Base-by-base conservation (phyloP, 306 rosid species). In the Vigna radiata region DNA sequence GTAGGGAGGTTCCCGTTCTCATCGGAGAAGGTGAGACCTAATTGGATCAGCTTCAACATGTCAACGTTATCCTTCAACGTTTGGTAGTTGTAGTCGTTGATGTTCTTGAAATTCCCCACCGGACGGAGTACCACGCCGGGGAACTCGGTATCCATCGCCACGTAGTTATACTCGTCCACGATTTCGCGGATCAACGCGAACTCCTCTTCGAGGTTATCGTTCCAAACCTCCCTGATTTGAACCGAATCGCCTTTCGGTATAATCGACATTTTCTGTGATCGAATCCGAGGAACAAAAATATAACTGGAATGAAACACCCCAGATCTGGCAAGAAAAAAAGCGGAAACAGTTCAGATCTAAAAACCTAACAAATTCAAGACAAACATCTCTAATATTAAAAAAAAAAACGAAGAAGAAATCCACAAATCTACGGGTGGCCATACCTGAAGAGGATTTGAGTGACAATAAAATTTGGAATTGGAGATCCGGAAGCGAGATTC, bases 41-140 rank as follows among this genome's bases (percentile, higher is more conserved):
- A 58, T 15, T 94, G 98, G 86, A 94, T 94, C 92, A 91, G 87
- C 79, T 91, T 91, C 98, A 94, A 68, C 92, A 87, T 91, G 46
- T 91, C 96, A 18, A 94, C 97, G 81, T 94, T 94, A 61, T 88
- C 92, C 73, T 89, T 94, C 86, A 94, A 73, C 2, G 98, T 91
- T 58, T 85, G 93, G 25, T 94, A 94, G 86, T 94, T 91, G 48
- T 62, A 94, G 55, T 94, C 97, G 25, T 85, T 94, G 43, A 90
- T 90, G 72, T 88, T 79, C 84, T 91, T 90, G 64, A 94, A 94
- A n/a, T 80, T 82, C 8, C 92, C 96, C 17, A 91, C 70, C 0
- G 97, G 97, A 8, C 98, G 96, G 79, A 90, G 96, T 72, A 93
- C 98, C 11, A 93, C 98, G 0, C 98, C 98, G 0, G 98, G 98